phyloP scores from a whole-genome alignment of 2,329 filamentous ascomycete genomes.

The Parafenestella ontariensis region DNA sequence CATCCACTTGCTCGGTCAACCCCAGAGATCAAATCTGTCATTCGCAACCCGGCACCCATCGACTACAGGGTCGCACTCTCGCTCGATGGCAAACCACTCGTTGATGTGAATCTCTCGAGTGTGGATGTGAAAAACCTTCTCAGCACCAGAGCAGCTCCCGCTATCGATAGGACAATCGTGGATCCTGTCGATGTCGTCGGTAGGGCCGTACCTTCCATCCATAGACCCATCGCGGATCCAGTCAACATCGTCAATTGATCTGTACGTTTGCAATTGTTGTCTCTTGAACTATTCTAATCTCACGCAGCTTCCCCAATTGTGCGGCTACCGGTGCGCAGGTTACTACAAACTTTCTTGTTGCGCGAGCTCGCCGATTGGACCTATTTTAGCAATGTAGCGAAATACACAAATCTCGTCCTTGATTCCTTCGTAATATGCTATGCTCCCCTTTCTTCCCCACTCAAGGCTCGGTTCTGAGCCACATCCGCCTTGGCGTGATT shows the following conservation, averaged over 20 bases:
- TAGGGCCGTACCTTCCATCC: background rate
- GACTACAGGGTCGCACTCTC: slow-evolving; percentile 1
- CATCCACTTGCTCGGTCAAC: slow-evolving; percentile 7
- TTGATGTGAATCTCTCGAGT: background rate
- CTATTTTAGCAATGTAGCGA: background rate
- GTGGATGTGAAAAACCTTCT: background rate
- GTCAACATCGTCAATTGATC: background rate
- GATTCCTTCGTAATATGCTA: background rate
- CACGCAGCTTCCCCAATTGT: background rate
- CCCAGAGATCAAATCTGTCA: slow-evolving; percentile 20
- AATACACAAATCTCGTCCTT: background rate
- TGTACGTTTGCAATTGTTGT: background rate
- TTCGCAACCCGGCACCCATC: slow-evolving; percentile 28
- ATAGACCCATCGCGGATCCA: background rate
- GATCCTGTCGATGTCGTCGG: background rate
- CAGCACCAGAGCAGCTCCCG: background rate
- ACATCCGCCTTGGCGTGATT: background rate
- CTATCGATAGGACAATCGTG: background rate
- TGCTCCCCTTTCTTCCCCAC: too few species aligned
- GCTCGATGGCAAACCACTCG: background rate
- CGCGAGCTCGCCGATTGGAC: background rate
- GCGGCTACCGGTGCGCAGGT: background rate
- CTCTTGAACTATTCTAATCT: background rate
- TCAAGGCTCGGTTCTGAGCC: background rate
- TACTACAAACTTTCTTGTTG: background rate